Conservation (phyloP, 208 protist genomes). For the Crithidia mellificae region DNA sequence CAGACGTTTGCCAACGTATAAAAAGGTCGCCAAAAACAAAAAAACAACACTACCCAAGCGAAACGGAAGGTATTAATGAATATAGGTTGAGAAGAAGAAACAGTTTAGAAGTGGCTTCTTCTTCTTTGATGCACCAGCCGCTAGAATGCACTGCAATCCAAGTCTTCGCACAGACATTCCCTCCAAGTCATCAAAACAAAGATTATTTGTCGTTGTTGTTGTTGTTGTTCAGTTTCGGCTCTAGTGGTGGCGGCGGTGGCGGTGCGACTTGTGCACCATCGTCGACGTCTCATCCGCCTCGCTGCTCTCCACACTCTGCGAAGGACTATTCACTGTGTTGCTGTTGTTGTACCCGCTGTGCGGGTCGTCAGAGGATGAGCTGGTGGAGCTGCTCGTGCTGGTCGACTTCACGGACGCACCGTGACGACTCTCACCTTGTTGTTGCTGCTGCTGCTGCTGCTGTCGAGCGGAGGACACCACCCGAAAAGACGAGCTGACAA, state of each 20-base stretch:
- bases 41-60: not conserved
- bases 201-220: too few species aligned
- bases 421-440: not conserved
- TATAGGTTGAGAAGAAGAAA: too few species aligned
- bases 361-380: not conserved
- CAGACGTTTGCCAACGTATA: too few species aligned
- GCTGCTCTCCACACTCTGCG: not conserved
- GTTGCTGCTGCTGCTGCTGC: not conserved
- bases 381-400: slow-evolving; percentile 3
- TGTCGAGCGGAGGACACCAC: not conserved
- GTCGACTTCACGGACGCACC: slow-evolving; percentile 1
- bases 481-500: slow-evolving; percentile 9
- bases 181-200: too few species aligned
- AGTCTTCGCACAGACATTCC: too few species aligned
- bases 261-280: not conserved
- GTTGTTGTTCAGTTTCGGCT: not conserved
- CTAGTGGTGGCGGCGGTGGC: not conserved
- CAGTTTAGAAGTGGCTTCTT: too few species aligned
- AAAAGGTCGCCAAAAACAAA: not conserved
- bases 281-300: not conserved
- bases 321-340: too few species aligned
- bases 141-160: too few species aligned
- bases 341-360: too few species aligned
- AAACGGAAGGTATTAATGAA: too few species aligned
- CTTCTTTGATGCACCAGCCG: too few species aligned